phyloP scores from a whole-genome alignment of 1,284 basidiomycete genomes.

The Leccinum fuscescens region DNA sequence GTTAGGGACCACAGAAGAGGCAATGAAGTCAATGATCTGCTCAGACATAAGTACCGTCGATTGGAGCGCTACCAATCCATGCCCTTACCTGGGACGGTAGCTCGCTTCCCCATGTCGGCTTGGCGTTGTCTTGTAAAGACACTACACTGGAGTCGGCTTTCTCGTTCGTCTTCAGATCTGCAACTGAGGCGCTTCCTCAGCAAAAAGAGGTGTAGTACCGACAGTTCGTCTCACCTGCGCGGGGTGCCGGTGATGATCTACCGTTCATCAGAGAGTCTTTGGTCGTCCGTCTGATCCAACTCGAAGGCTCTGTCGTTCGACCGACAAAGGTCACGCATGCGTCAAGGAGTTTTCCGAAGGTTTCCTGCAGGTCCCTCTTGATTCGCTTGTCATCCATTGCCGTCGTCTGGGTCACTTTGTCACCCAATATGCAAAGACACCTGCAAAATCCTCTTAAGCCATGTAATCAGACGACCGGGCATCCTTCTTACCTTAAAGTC shows the following conservation, averaged over 20 bases:
- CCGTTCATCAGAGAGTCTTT: conserved; percentile 64
- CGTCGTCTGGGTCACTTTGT: conserved; percentile 85
- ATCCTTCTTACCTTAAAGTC: conserved; percentile 58
- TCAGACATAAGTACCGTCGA: not conserved
- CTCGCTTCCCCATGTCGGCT: conserved; percentile 45
- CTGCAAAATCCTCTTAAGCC: conserved; percentile 40
- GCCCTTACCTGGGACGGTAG: conserved; percentile 50
- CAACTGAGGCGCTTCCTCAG: conserved; percentile 10
- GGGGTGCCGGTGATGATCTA: conserved; percentile 64
- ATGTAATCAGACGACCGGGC: not conserved
- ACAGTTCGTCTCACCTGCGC: conserved; percentile 39
- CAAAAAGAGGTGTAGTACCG: not conserved
- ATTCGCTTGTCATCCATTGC: conserved; percentile 87
- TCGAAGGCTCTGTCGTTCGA: conserved; percentile 71
- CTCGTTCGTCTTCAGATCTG: conserved; percentile 53
- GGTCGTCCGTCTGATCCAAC: conserved; percentile 72
- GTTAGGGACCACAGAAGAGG: conserved; percentile 69
- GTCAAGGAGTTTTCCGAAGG: conserved; percentile 84
- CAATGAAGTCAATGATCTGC: conserved; percentile 77
- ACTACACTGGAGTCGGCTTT: conserved; percentile 47
- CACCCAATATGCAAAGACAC: conserved; percentile 76
- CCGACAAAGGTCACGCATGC: conserved; percentile 73
- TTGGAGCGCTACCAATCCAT: not conserved
- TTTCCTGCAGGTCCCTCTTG: conserved; percentile 92
- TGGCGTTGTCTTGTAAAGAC: conserved; percentile 44